phyloP scores from a whole-genome alignment of 768 basidiomycete genomes.

The Russula dissimulans region DNA sequence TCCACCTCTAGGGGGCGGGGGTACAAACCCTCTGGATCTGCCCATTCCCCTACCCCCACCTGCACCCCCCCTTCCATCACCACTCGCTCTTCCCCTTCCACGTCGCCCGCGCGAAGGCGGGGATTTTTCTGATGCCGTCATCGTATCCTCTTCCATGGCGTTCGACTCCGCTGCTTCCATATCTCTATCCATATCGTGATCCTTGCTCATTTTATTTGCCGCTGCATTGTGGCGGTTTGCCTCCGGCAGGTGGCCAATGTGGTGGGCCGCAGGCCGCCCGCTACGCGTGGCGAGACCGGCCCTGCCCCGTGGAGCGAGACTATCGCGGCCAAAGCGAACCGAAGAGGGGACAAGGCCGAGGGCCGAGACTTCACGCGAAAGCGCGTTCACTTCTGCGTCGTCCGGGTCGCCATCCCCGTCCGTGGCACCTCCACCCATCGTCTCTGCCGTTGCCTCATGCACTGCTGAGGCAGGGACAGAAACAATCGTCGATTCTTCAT shows the following conservation, averaged over 20 bases:
- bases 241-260: not conserved
- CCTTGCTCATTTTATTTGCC: not conserved
- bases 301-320: constrained; percentile 36
- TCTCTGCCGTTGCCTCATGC: not conserved
- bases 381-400: constrained; percentile 34
- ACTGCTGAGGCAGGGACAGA: not conserved
- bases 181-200: not conserved
- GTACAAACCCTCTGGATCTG: constrained; percentile 3
- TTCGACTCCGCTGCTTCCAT: constrained; percentile 3
- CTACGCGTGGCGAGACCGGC: constrained; percentile 26
- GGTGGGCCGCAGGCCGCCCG: constrained; percentile 2
- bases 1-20: constrained; percentile 11
- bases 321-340: constrained; percentile 68
- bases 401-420: constrained; percentile 2
- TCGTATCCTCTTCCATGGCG: not conserved
- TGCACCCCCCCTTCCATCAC: constrained; percentile 1
- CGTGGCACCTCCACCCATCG: not conserved
- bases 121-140: not conserved
- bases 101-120: not conserved
- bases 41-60: not conserved
- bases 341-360: constrained; percentile 57
- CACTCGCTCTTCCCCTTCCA: constrained; percentile 6
- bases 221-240: not conserved
- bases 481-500: not conserved
- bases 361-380: constrained; percentile 39